Base-by-base conservation (phyloP, 257 asterid species). In the Fraxinus excelsior region DNA sequence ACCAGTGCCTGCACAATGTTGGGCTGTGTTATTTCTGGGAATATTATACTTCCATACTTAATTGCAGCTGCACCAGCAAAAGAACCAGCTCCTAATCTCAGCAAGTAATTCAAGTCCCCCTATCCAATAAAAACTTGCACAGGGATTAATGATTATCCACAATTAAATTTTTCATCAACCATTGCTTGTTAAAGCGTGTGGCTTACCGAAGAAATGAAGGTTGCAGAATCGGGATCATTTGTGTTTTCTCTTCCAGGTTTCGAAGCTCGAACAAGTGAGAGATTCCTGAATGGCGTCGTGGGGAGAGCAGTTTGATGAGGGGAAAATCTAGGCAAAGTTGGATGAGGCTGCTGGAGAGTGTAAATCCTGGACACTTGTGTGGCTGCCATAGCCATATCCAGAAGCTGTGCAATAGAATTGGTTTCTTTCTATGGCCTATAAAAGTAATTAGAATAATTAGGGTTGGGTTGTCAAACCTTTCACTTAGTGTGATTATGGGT, bases 1-100 rank as follows among this genome's bases (percentile, higher is more conserved):
- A 62, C 0, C 68, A 62, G n/a, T 62, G 68, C 68, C 32, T 62
- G 68, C 7, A 25, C 34, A 26, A 62, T 62, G 68, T 62, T 62
- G 35, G 68, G 68, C 18, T 31, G 68, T 25, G 68, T 62, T 62
- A 62, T 62, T 25, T 62, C 68, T 26, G 68, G 68, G 68, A 62
- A 26, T 26, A 62, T 26, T 19, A 62, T 25, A 12, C 68, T 26
- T 62, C 68, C 68, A 62, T 62, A 62, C 34, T 62, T 62, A 3
- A 62, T 62, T 23, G 68, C 68, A 62, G 68, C 68, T 26, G 68
- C 68, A 9, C 34, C 68, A 62, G 68, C 68, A 26, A 62, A 9
- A 11, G 68, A 62, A 26, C 68, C 68, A 26, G 68, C 68, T 62
- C 68, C 68, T 3, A 62, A 62, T 62, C 1, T 62, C 35, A 62